Percentiles rank a stretch among this genome's conserved stretches.
Conservation (phyloP, 805 yeast genomes). For the Kodamaea sagamina region DNA sequence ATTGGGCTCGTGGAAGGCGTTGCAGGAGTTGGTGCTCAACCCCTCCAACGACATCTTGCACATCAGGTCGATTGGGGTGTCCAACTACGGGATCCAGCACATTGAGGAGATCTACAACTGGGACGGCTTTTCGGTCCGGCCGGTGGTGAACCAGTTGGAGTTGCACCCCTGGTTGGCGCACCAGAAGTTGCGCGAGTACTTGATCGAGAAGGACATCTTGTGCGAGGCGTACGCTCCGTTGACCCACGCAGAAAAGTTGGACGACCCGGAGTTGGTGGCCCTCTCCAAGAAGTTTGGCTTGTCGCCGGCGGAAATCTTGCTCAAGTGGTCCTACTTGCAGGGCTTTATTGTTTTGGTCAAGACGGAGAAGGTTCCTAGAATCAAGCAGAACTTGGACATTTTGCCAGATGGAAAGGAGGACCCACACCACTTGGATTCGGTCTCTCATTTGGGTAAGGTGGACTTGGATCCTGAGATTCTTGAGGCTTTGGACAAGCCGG, state of each 20-base stretch:
- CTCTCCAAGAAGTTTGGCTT: constrained; percentile 53
- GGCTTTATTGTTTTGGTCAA: constrained; percentile 47
- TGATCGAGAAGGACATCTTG: constrained; percentile 53
- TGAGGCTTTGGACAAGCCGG: constrained; percentile 36
- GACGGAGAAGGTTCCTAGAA: constrained; percentile 54
- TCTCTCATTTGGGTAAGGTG: constrained; percentile 36
- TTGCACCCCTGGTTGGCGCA: constrained; percentile 83
- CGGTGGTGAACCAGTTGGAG: constrained; percentile 82
- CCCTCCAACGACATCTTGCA: constrained; percentile 48
- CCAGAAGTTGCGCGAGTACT: constrained; percentile 60
- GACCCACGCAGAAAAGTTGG: constrained; percentile 58
- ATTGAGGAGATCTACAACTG: constrained; percentile 60
- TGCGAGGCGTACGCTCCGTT: constrained; percentile 84
- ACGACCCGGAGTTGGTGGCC: constrained; percentile 52
- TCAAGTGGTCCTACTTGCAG: constrained; percentile 73
- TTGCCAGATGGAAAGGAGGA: constrained; percentile 31
- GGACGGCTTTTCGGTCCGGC: constrained; percentile 39
- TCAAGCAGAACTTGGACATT: constrained; percentile 56
- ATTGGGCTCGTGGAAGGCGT: constrained; percentile 66
- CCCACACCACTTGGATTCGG: constrained; percentile 26
- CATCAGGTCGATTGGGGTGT: constrained; percentile 61
- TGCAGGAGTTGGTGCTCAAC: constrained; percentile 63
- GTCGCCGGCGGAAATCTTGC: constrained; percentile 61
- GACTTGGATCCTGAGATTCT: constrained; percentile 42
- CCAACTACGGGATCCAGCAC: constrained; percentile 50